These are phyloP conservation scores for Diaporthe vexans DNA, from an alignment of 2,329 filamentous ascomycete genomes.

Conservation along the genomic window DNA sequence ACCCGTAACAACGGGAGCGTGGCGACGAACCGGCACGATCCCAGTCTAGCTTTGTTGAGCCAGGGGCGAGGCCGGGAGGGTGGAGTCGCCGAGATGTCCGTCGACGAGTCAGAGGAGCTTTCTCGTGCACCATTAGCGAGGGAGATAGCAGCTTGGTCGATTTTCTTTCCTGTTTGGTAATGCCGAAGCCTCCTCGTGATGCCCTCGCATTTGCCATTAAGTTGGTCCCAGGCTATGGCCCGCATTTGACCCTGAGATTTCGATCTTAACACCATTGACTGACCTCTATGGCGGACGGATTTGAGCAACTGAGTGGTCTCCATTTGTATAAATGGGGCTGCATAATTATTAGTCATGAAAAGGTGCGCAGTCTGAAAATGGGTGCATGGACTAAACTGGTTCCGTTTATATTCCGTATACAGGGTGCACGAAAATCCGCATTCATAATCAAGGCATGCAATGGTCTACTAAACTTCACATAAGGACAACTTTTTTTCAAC, in stretches of 20 bases:
- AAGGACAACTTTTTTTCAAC: no score
- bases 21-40: not conserved
- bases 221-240: not conserved
- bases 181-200: not conserved
- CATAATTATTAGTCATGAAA: no score
- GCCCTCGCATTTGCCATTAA: not conserved
- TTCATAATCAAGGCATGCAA: no score
- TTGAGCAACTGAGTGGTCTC: not conserved
- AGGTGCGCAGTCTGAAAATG: no score
- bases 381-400: no score
- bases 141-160: not conserved
- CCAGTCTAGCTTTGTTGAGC: not conserved
- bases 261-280: not conserved
- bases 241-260: not conserved
- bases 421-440: no score
- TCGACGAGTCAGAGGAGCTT: constrained; percentile 4
- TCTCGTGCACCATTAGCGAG: not conserved
- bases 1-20: not conserved
- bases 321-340: no score
- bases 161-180: constrained; percentile 15
- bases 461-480: no score
- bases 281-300: not conserved
- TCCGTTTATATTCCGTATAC: no score
- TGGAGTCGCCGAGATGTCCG: not conserved
- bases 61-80: not conserved